Conservation (phyloP, 768 basidiomycete species). For the Lactarius tabidus region DNA sequence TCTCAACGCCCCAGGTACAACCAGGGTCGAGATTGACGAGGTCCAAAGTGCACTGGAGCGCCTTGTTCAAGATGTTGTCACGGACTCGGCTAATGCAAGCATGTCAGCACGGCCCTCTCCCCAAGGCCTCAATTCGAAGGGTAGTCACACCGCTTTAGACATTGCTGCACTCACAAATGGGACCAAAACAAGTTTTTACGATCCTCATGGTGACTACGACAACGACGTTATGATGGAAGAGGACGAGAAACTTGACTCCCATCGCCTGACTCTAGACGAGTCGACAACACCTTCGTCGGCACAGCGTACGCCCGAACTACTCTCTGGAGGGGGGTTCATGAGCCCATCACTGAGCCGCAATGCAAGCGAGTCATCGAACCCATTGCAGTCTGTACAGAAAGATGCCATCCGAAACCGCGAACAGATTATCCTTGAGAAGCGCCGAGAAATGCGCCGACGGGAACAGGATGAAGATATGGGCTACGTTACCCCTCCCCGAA, state of each 20-base stretch:
- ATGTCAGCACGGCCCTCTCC: conserved; percentile 10
- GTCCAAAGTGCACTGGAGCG: conserved; percentile 40
- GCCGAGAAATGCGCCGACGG: conserved; percentile 54
- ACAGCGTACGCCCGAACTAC: conserved; percentile 23
- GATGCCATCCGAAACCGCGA: conserved; percentile 65
- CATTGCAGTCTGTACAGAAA: conserved; percentile 51
- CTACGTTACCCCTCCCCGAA: conserved; percentile 35
- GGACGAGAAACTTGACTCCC: conserved; percentile 28
- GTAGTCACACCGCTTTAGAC: conserved; percentile 25
- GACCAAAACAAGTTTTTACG: conserved; percentile 33
- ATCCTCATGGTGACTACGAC: conserved; percentile 30
- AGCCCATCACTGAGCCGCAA: conserved; percentile 36
- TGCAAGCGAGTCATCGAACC: conserved; percentile 41
- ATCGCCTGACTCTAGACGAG: conserved; percentile 5
- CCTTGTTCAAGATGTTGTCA: conserved; percentile 37
- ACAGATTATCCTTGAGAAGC: conserved; percentile 65
- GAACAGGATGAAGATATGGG: conserved; percentile 46
- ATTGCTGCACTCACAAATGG: conserved; percentile 35
- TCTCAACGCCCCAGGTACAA: conserved; percentile 14
- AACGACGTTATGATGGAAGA: conserved; percentile 35
- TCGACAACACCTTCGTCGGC: conserved; percentile 8
- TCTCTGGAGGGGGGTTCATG: conserved; percentile 22
- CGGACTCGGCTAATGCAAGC: conserved; percentile 13
- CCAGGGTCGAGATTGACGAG: conserved; percentile 32
- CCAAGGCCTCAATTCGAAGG: conserved; percentile 24